Conservation (phyloP, 495 filamentous ascomycete species). For the Bombardia bombarda region DNA sequence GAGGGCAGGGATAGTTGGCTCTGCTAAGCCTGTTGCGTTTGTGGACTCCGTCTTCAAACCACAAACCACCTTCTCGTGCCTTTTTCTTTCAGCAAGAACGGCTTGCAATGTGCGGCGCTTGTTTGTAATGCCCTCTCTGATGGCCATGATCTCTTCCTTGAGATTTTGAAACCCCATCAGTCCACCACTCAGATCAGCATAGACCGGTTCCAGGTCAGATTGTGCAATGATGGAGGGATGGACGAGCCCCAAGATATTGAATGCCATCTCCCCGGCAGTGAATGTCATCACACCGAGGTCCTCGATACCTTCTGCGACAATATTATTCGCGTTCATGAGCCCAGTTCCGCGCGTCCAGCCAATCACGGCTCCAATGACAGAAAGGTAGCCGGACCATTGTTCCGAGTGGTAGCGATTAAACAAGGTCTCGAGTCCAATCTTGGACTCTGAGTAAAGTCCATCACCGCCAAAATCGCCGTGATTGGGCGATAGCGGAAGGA, state of each 20-base stretch:
- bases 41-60: background rate
- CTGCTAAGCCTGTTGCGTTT: background rate
- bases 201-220: constrained; percentile 83
- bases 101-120: constrained; percentile 56
- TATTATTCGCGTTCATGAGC: constrained; percentile 88
- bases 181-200: constrained; percentile 86
- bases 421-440: constrained; percentile 81
- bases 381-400: constrained; percentile 86
- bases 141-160: constrained; percentile 62
- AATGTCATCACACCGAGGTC: constrained; percentile 88
- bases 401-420: constrained; percentile 95
- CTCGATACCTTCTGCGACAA: constrained; percentile 87
- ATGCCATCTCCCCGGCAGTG: constrained; percentile 93
- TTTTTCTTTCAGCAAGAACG: constrained; percentile 59
- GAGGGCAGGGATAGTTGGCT: background rate
- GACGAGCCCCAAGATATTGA: constrained; percentile 90
- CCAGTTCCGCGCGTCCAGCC: constrained; percentile 95
- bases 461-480: constrained; percentile 94
- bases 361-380: constrained; percentile 89
- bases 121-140: constrained; percentile 29
- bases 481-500: constrained; percentile 86
- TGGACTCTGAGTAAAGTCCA: constrained; percentile 90
- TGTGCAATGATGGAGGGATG: constrained; percentile 76
- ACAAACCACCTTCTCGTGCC: constrained; percentile 33
- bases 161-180: constrained; percentile 85